These are phyloP conservation scores for Didymella pinodella DNA, from an alignment of 2,329 filamentous ascomycete genomes.

Conservation along the genomic window DNA sequence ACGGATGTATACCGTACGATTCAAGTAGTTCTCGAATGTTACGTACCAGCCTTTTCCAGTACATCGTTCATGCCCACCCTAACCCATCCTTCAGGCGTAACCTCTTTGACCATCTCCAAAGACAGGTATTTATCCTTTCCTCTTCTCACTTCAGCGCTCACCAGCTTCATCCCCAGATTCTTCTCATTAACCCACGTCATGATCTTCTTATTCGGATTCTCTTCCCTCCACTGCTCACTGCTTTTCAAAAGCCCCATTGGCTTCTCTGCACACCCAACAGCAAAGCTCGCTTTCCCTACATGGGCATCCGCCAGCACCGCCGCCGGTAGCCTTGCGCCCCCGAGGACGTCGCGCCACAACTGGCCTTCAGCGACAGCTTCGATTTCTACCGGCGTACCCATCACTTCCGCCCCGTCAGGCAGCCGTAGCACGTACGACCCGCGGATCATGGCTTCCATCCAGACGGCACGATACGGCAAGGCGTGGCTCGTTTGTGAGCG, in stretches of 20 bases:
- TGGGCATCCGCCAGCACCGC: neutral
- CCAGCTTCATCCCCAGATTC: neutral
- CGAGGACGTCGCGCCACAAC: neutral
- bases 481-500: neutral
- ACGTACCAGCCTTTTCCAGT: neutral
- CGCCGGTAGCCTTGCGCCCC: neutral
- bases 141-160: neutral
- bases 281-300: neutral
- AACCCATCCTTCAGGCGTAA: neutral
- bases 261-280: neutral
- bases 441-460: slow-evolving; percentile 4
- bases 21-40: neutral
- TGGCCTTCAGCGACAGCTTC: neutral
- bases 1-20: too few species aligned
- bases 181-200: slow-evolving; percentile 2
- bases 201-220: slow-evolving; percentile 1
- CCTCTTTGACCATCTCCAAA: neutral
- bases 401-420: neutral
- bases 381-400: neutral
- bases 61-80: slow-evolving; percentile 1
- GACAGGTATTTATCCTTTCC: neutral
- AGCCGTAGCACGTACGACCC: slow-evolving; percentile 3
- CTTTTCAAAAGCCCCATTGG: slow-evolving; percentile 1
- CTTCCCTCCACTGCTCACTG: slow-evolving; percentile 3
- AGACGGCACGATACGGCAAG: neutral